These are phyloP conservation scores for Diacronema lutheri DNA, from an alignment of 78 protist genomes.

Conservation along the genomic window DNA sequence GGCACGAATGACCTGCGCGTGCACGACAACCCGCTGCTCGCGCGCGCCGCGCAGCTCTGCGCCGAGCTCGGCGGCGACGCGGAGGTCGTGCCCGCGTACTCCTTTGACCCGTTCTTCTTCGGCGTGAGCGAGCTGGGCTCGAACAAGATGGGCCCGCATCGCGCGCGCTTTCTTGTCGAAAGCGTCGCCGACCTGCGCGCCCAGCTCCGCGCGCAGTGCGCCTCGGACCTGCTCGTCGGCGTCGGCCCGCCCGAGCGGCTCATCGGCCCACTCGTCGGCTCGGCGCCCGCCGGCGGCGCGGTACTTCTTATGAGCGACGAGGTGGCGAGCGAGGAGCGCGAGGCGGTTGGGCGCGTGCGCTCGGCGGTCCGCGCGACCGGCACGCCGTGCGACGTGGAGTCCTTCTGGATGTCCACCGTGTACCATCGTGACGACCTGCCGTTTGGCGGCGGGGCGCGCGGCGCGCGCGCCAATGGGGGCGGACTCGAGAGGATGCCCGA, in stretches of 20 bases:
- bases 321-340: neutral
- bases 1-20: conserved; percentile 11
- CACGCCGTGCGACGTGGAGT: neutral
- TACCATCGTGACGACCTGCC: neutral
- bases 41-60: neutral
- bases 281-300: neutral
- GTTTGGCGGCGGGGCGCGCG: neutral
- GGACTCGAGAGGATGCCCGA: neutral
- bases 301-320: neutral
- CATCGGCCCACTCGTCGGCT: neutral
- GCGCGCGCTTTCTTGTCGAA: conserved; percentile 20
- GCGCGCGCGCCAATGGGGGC: too few species aligned
- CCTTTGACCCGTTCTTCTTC: conserved; percentile 10
- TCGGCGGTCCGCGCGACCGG: neutral
- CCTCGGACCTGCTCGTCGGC: conserved; percentile 39
- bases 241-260: conserved; percentile 45
- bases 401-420: neutral
- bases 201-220: neutral
- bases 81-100: conserved; percentile 7
- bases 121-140: neutral
- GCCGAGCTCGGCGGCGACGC: neutral
- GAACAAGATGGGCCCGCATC: conserved; percentile 2
- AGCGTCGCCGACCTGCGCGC: conserved; percentile 23
- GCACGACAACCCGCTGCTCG: conserved; percentile 31
- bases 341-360: neutral